A percentile compares a stretch with the other conserved stretches of the same genome.
Conservation (phyloP, 2,329 filamentous ascomycete species). For the Calonectria ilicicola region DNA sequence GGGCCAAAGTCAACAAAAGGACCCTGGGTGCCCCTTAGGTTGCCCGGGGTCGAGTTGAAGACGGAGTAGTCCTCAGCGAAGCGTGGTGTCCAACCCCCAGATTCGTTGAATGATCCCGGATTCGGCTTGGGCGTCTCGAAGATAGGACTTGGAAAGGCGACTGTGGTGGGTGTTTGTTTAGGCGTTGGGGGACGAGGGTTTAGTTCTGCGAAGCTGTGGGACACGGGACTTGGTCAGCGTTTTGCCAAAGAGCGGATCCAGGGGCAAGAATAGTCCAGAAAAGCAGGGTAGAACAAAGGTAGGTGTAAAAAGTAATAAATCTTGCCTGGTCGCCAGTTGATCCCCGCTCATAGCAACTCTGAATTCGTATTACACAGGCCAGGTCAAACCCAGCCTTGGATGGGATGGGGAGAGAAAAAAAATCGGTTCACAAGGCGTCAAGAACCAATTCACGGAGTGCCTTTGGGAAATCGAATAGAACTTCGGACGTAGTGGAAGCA, state of each 20-base stretch:
- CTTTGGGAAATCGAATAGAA: slow-evolving; percentile 17
- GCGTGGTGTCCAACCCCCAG: slow-evolving; percentile 68
- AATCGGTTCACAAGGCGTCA: slow-evolving; percentile 13
- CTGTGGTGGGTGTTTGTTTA: slow-evolving; percentile 67
- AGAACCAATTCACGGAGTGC: slow-evolving; percentile 19
- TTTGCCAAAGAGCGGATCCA: slow-evolving; percentile 27
- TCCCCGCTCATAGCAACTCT: slow-evolving; percentile 73
- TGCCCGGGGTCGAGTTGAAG: slow-evolving; percentile 73
- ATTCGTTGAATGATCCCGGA: slow-evolving; percentile 60
- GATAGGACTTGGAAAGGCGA: slow-evolving; percentile 64
- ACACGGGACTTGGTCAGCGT: slow-evolving; percentile 50
- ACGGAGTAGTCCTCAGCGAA: slow-evolving; percentile 76
- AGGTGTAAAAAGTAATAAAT: slow-evolving; percentile 25
- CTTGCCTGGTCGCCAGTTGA: slow-evolving; percentile 66
- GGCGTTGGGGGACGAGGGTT: slow-evolving; percentile 72
- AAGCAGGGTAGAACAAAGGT: slow-evolving; percentile 1
- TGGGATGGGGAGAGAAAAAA: slow-evolving; percentile 7
- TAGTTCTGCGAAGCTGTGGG: slow-evolving; percentile 71
- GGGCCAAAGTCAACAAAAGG: slow-evolving; percentile 60
- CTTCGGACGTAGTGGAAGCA: slow-evolving; percentile 30
- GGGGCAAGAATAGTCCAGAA: slow-evolving; percentile 24
- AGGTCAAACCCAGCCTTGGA: slow-evolving; percentile 31
- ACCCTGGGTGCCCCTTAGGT: slow-evolving; percentile 61
- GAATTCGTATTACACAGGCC: slow-evolving; percentile 40
- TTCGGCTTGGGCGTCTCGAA: slow-evolving; percentile 68